Conservation (phyloP, 2,329 filamentous ascomycete species). For the Bipolaris gigantea region DNA sequence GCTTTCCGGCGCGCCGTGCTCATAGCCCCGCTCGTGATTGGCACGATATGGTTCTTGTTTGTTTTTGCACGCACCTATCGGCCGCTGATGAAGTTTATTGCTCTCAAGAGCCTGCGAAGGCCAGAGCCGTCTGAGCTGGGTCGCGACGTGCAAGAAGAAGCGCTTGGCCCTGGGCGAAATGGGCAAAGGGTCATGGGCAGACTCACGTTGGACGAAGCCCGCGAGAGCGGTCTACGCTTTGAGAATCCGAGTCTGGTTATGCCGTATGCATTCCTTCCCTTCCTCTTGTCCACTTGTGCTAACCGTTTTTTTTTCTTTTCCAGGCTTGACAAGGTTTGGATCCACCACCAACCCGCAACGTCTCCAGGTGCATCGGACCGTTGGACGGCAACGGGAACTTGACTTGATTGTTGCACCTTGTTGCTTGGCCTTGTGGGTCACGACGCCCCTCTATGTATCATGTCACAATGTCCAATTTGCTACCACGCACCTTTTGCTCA, state of each 20-base stretch:
- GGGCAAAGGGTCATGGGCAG: constrained; percentile 31
- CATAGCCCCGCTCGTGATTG: constrained; percentile 73
- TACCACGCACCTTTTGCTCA: background rate
- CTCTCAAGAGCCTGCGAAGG: constrained; percentile 78
- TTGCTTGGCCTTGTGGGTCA: constrained; percentile 2
- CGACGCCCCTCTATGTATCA: constrained; percentile 22
- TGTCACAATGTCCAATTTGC: constrained; percentile 10
- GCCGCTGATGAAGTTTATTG: constrained; percentile 89
- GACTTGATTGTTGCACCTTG: constrained; percentile 1
- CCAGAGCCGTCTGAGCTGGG: constrained; percentile 57
- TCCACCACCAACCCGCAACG: constrained; percentile 47
- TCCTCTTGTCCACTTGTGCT: too few relatives aligned
- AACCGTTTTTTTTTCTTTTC: background rate
- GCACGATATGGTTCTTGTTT: constrained; percentile 87
- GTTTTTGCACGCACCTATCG: constrained; percentile 80
- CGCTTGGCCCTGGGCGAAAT: constrained; percentile 14
- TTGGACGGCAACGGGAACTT: constrained; percentile 21
- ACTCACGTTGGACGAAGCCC: constrained; percentile 71
- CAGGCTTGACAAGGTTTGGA: constrained; percentile 71
- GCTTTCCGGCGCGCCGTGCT: constrained; percentile 74
- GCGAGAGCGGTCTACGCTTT: constrained; percentile 70
- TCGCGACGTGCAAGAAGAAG: constrained; percentile 50
- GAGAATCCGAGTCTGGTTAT: constrained; percentile 74
- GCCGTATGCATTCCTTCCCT: constrained; percentile 57
- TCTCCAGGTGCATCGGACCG: constrained; percentile 28